A percentile compares a stretch with the other conserved stretches of the same genome.
Evolutionary conservation across 1,284 basidiomycete genomes (phyloP).

Genomic region (Ceratobasidium sp.): DNA sequence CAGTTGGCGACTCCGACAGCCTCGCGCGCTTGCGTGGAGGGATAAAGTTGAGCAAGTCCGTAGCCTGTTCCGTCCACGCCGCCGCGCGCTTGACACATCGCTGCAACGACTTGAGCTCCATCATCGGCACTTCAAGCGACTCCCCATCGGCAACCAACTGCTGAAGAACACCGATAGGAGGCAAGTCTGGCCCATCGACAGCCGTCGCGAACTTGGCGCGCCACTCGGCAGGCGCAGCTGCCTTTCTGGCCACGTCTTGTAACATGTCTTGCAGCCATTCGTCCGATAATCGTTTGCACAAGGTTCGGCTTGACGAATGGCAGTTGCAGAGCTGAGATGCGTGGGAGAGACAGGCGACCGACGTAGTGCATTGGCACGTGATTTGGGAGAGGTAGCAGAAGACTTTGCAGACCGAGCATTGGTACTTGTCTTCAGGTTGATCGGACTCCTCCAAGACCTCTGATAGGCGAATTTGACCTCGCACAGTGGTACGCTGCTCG

Average conservation of each 20-base stretch:
- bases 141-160: constrained; percentile 88
- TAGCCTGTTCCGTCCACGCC: constrained; percentile 83
- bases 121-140: constrained; percentile 77
- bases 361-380: constrained; percentile 76
- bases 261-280: constrained; percentile 77
- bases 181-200: constrained; percentile 73
- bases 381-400: constrained; percentile 97
- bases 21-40: constrained; percentile 68
- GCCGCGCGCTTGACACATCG: constrained; percentile 83
- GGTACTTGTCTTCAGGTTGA: constrained; percentile 91
- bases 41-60: constrained; percentile 48
- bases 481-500: constrained; percentile 69
- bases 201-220: constrained; percentile 73
- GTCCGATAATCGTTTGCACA: constrained; percentile 87
- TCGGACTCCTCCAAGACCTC: constrained; percentile 84
- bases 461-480: constrained; percentile 58
- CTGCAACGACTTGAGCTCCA: constrained; percentile 76
- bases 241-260: constrained; percentile 73
- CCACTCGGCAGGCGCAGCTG: constrained; percentile 81
- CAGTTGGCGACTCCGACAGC: constrained; percentile 57
- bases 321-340: constrained; percentile 80
- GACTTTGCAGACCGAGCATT: constrained; percentile 92
- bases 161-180: constrained; percentile 78
- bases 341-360: constrained; percentile 90
- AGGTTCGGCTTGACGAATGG: constrained; percentile 65